Evolutionary conservation across 2,329 filamentous ascomycete species (phyloP).

Genomic region (Plectosphaerella cucumerina): DNA sequence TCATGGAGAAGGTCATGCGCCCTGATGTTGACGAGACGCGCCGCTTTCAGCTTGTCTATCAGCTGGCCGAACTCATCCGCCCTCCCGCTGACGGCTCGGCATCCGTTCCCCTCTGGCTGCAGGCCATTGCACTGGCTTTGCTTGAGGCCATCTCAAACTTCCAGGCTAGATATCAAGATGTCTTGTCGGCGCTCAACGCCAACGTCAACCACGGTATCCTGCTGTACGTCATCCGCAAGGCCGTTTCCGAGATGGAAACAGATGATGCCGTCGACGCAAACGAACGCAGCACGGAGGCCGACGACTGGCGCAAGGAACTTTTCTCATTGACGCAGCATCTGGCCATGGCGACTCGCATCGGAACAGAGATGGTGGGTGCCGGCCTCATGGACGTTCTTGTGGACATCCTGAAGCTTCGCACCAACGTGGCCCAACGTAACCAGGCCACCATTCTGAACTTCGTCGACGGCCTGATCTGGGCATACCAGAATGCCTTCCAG

Average conservation of each 20-base stretch:
- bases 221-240: constrained; percentile 87
- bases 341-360: constrained; percentile 69
- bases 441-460: constrained; percentile 83
- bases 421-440: constrained; percentile 74
- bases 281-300: constrained; percentile 60
- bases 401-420: constrained; percentile 81
- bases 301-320: constrained; percentile 86
- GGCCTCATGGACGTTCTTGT: constrained; percentile 87
- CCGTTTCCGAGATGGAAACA: constrained; percentile 73
- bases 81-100: constrained; percentile 67
- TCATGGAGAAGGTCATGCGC: constrained; percentile 79
- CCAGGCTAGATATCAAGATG: constrained; percentile 71
- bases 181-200: constrained; percentile 86
- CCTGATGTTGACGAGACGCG: constrained; percentile 88
- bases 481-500: constrained; percentile 78
- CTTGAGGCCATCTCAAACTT: constrained; percentile 84
- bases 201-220: constrained; percentile 96
- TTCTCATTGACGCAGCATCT: constrained; percentile 85
- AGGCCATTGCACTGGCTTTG: constrained; percentile 75
- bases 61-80: constrained; percentile 87
- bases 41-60: constrained; percentile 83
- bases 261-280: constrained; percentile 49
- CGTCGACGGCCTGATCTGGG: constrained; percentile 82
- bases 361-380: constrained; percentile 79
- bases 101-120: constrained; percentile 68